Evolutionary conservation across 805 yeast genomes (phyloP).

Genomic region (Myxozyma nipponensis): DNA sequence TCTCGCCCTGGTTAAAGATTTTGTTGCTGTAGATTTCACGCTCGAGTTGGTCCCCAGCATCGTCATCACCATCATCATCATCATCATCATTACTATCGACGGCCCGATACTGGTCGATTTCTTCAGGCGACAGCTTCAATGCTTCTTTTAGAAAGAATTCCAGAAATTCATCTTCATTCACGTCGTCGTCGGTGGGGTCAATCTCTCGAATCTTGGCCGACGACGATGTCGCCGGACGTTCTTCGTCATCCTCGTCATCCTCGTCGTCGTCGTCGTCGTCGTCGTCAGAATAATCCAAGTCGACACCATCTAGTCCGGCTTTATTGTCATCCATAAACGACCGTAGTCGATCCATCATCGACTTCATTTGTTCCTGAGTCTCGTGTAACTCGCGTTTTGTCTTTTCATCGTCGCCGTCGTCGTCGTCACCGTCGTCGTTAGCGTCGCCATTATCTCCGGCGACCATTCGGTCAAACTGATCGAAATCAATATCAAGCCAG

Average conservation of each 20-base stretch:
- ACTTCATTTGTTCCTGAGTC: conserved; percentile 6
- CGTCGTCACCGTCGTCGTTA: conserved; percentile 7
- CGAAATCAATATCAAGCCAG: conserved; percentile 29
- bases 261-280: conserved; percentile 28
- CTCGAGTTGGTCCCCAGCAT: conserved; percentile 15
- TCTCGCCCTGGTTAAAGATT: conserved; percentile 2
- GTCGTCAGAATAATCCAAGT: conserved; percentile 15
- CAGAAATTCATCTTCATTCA: conserved; percentile 67
- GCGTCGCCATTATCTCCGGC: conserved; percentile 7
- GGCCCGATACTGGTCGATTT: conserved; percentile 42
- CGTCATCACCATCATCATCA: conserved; percentile 16
- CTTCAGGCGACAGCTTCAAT: conserved; percentile 46
- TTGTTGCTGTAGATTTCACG: not conserved
- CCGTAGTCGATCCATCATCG: conserved; percentile 13
- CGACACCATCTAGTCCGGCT: conserved; percentile 26
- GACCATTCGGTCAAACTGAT: conserved; percentile 22
- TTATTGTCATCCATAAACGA: conserved; percentile 15
- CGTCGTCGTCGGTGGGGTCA: conserved; percentile 40
- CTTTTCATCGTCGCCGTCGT: conserved; percentile 4
- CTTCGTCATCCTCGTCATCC: conserved; percentile 36
- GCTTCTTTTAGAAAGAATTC: conserved; percentile 60
- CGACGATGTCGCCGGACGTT: conserved; percentile 30
- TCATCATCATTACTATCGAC: conserved; percentile 15
- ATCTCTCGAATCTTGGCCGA: conserved; percentile 29
- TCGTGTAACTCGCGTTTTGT: conserved; percentile 2